A percentile compares a stretch with the other conserved stretches of the same genome.
phyloP scores from a whole-genome alignment of 129 eudicot genomes.

The Calendula officinalis region DNA sequence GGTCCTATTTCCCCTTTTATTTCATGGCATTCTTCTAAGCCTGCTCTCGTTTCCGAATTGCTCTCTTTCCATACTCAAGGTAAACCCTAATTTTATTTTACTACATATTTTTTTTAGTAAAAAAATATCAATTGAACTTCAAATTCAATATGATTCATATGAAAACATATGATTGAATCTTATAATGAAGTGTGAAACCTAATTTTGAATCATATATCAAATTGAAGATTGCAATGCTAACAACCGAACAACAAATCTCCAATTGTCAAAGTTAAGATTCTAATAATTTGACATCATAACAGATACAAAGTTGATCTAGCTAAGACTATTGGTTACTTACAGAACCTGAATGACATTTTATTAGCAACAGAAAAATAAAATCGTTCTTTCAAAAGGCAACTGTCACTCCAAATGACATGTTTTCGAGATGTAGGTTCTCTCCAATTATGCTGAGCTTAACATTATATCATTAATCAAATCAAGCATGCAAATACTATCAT shows the following conservation, averaged over 20 bases:
- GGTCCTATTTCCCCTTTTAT: slow-evolving; percentile 79
- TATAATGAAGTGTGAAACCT: slow-evolving; percentile 1
- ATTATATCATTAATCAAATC: neutral
- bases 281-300: neutral
- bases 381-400: neutral
- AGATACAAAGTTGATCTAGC: neutral
- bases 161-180: neutral
- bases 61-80: slow-evolving; percentile 79
- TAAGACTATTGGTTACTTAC: neutral
- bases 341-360: neutral
- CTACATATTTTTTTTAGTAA: neutral
- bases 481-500: neutral
- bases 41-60: slow-evolving; percentile 64
- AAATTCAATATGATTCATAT: neutral
- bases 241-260: neutral
- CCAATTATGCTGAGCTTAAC: neutral
- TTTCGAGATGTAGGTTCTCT: neutral
- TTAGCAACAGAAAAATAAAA: neutral
- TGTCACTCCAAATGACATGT: neutral
- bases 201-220: slow-evolving; percentile 10
- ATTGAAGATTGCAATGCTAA: neutral
- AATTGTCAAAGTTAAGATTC: neutral
- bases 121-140: neutral
- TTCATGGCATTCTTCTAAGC: slow-evolving; percentile 71
- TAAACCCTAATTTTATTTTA: neutral